Conservation (phyloP, 2,329 filamentous ascomycete genomes). For the Didymella keratinophila region DNA sequence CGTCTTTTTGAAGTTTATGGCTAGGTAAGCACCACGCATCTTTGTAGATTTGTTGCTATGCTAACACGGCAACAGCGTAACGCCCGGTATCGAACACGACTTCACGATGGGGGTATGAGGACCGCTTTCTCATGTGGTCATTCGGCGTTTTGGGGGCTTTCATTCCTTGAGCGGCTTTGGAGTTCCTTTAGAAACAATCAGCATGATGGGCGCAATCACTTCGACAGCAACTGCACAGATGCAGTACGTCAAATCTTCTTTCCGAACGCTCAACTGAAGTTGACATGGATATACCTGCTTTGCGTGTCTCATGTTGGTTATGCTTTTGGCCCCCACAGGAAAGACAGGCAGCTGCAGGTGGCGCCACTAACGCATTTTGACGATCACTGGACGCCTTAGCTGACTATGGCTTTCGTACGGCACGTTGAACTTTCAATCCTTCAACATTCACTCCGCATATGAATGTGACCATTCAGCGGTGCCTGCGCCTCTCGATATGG, state of each 20-base stretch:
- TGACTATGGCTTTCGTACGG: not conserved
- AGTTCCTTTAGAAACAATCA: not conserved
- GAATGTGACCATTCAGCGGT: not conserved
- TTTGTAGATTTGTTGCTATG: not conserved
- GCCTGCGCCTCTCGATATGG: not conserved
- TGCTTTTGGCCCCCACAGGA: not conserved
- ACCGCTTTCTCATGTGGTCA: not conserved
- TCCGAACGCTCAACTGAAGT: not conserved
- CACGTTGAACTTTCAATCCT: not conserved
- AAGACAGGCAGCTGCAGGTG: not conserved
- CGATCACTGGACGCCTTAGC: not conserved
- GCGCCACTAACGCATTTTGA: not conserved
- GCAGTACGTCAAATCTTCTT: not conserved
- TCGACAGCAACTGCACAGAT: not conserved
- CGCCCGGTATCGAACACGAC: constrained; percentile 95
- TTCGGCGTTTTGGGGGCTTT: not conserved
- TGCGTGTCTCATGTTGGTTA: not conserved
- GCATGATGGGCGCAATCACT: constrained; percentile 16
- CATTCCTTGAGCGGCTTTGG: not conserved
- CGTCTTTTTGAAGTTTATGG: constrained; percentile 82
- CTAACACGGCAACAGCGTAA: constrained; percentile 76
- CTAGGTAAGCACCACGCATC: constrained; percentile 45
- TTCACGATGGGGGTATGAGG: constrained; percentile 91
- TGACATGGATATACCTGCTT: not conserved
- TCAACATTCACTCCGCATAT: not conserved